Evolutionary conservation across 2,329 filamentous ascomycete species (phyloP).

Genomic region (Stagonosporopsis chrysanthemi): DNA sequence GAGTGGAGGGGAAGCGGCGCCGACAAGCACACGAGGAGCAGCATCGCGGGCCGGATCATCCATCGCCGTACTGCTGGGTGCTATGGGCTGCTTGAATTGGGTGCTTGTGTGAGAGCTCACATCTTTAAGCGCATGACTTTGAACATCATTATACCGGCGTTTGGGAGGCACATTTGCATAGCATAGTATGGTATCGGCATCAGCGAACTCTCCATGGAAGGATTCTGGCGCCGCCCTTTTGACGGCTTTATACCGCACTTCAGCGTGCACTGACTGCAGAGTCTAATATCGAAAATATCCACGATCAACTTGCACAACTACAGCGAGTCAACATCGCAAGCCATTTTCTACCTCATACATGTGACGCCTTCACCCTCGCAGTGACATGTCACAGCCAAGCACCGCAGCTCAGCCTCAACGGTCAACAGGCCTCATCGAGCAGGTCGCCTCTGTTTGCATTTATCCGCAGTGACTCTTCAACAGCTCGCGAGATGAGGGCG

Average conservation of each 20-base stretch:
- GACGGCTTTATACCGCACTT: background rate
- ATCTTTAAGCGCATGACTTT: background rate
- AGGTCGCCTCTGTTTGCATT: background rate
- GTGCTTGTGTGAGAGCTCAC: background rate
- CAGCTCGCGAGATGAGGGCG: constrained; percentile 1
- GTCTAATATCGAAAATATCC: background rate
- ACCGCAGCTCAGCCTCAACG: background rate
- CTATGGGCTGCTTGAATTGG: background rate
- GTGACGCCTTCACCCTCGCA: background rate
- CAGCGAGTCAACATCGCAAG: background rate
- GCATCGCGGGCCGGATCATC: background rate
- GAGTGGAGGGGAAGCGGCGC: constrained; percentile 8
- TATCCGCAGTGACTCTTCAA: constrained; percentile 2
- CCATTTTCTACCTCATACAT: background rate
- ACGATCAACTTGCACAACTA: constrained; percentile 1
- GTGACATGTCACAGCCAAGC: constrained; percentile 6
- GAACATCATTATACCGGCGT: constrained; percentile 1
- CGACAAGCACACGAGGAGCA: constrained; percentile 3
- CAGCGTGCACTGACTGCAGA: background rate
- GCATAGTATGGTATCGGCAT: background rate
- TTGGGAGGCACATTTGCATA: background rate
- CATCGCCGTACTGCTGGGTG: background rate
- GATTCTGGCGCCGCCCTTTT: background rate
- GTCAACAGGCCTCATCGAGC: background rate
- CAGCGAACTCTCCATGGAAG: background rate